Evolutionary conservation across 345 rosid species (phyloP).

Genomic region (Zanthoxylum bungeanum): DNA sequence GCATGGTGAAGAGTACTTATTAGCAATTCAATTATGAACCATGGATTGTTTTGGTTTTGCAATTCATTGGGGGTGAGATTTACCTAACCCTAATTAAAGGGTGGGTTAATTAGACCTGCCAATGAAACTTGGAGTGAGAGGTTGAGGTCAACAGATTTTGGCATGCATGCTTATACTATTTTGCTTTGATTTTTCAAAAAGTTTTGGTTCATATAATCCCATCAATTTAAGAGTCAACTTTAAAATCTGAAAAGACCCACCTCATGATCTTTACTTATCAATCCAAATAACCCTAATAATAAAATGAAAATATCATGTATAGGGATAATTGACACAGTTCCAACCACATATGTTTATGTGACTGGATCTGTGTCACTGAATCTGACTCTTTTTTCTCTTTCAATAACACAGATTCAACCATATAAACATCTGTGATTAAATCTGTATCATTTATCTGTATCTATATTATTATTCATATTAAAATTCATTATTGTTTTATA

Average conservation of each 20-base stretch:
- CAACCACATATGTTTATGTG: too few relatives aligned
- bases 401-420: too few relatives aligned
- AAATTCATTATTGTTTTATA: too few relatives aligned
- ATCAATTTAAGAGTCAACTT: slow-evolving; percentile 11
- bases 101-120: neutral
- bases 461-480: too few relatives aligned
- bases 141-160: slow-evolving; percentile 30
- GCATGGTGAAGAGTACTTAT: neutral
- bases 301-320: too few relatives aligned
- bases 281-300: neutral
- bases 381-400: too few relatives aligned
- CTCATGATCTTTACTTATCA: neutral
- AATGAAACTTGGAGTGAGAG: slow-evolving; percentile 22
- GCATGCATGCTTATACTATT: slow-evolving; percentile 10
- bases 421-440: too few relatives aligned
- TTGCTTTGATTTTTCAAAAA: slow-evolving; percentile 12
- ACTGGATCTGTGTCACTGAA: too few relatives aligned
- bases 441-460: too few relatives aligned
- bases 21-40: neutral
- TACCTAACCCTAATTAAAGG: slow-evolving; percentile 5
- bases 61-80: neutral
- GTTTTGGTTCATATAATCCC: slow-evolving; percentile 16
- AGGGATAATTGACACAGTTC: too few relatives aligned
- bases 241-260: slow-evolving; percentile 15
- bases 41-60: neutral